Evolutionary conservation across 768 basidiomycete species (phyloP).

Genomic region (Termitomyces sp.): DNA sequence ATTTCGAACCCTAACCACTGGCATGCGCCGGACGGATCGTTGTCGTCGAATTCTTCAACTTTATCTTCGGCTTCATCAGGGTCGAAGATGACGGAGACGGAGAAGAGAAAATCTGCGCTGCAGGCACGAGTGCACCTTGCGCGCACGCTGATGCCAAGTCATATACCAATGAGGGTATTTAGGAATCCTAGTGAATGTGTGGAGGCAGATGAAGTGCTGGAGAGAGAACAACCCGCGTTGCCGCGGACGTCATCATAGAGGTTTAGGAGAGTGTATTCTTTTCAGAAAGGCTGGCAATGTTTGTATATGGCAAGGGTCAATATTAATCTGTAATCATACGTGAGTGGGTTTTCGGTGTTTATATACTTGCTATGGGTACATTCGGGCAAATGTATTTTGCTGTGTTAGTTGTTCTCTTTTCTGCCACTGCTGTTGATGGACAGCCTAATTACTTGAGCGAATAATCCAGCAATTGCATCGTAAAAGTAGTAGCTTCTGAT

Average conservation of each 20-base stretch:
- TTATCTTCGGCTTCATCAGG: conserved; percentile 4
- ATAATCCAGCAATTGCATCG: too few relatives aligned
- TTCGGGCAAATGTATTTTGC: too few relatives aligned
- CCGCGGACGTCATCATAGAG: background rate
- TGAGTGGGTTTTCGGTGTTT: too few relatives aligned
- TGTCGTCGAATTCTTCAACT: conserved; percentile 8
- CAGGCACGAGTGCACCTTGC: conserved; percentile 63
- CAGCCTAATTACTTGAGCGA: too few relatives aligned
- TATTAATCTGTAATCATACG: too few relatives aligned
- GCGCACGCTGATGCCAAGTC: conserved; percentile 48
- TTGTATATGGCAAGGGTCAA: too few relatives aligned
- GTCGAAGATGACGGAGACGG: conserved; percentile 36
- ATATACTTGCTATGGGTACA: too few relatives aligned
- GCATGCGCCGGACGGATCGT: background rate
- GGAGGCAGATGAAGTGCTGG: conserved; percentile 46
- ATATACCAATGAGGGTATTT: conserved; percentile 61
- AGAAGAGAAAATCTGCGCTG: conserved; percentile 50
- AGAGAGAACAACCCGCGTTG: conserved; percentile 11
- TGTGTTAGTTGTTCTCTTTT: too few relatives aligned
- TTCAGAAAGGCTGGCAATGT: background rate
- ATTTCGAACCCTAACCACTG: background rate
- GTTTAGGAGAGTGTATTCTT: background rate
- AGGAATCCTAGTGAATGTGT: conserved; percentile 63
- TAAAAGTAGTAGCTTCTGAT: too few relatives aligned
- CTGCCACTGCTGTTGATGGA: too few relatives aligned